Evolutionary conservation across 306 rosid species (phyloP).

Genomic region (Potentilla sterilis): DNA sequence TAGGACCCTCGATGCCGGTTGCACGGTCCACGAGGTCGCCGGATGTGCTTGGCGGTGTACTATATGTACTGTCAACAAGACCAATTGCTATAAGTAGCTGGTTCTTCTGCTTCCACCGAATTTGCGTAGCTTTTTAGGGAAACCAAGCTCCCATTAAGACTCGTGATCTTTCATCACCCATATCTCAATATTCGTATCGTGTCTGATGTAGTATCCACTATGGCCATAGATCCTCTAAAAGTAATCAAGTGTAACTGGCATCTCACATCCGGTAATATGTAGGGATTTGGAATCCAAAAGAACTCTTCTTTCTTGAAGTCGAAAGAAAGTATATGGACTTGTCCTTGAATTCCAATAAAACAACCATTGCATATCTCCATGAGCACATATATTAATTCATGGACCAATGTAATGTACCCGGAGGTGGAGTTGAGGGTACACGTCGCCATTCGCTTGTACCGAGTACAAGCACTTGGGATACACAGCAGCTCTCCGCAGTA

Average conservation of each 20-base stretch:
- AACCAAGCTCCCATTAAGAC: not conserved
- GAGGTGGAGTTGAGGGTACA: not conserved
- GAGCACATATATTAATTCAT: not conserved
- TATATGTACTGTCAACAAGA: no score
- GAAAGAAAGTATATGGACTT: not conserved
- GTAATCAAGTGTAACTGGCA: not conserved
- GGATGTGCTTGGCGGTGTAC: no score
- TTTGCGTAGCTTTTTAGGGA: not conserved
- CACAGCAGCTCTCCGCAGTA: not conserved
- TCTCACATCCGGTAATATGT: not conserved
- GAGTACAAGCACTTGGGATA: not conserved
- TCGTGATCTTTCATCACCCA: not conserved
- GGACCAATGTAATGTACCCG: not conserved
- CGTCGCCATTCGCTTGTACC: not conserved
- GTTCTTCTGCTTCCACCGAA: no score
- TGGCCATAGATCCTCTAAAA: not conserved
- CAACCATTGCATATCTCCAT: conserved; percentile 2
- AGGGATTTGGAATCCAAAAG: not conserved
- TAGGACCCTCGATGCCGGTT: no score
- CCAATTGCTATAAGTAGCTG: not conserved
- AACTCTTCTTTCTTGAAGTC: conserved; percentile 4
- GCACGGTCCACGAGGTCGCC: no score
- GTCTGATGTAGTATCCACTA: not conserved
- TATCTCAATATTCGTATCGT: not conserved
- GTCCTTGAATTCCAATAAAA: not conserved